Base-by-base conservation (phyloP, 345 rosid genomes). In the Aegle marmelos region DNA sequence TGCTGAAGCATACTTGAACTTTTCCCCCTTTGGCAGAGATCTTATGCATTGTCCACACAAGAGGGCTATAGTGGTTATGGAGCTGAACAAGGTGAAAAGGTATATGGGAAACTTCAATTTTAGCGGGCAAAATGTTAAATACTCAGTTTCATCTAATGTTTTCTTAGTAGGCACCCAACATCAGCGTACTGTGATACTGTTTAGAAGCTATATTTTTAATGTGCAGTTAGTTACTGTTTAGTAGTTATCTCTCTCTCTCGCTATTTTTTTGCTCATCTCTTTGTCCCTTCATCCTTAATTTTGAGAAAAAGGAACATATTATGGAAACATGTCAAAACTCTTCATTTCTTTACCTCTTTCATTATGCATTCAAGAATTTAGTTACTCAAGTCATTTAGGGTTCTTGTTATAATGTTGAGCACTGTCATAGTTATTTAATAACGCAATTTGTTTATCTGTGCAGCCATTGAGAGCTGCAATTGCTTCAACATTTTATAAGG, bases 51-150 rank as follows among this genome's bases (percentile, higher is more conserved):
- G 82, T 94, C 99, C 50, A 96, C 98, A 17, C 33, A 80, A 78
- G 94, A 90, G 83, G 97, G 98, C 59, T 96, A 96, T 77, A 94
- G 97, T 84, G 98, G 98, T 34, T 96, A 96, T 74, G 99, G 98
- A 77, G 89, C 91, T 64, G 99, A 96, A 83, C 99, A 96, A 86
- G 99, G 99, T 83, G 95, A 91, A 89, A 92, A 88, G 77, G 99
- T 94, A 85, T 41, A 90, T 74, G 22, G 16, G 34, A 57, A 17
- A 57, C 30, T 68, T 72, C 28, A 24, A 66, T 73, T 57, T 36
- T 62, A 36, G 74, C 63, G 39, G 54, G 9, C 6, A 67, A 25
- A n/a, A 17, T 64, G 41, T 48, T 14, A 1, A 10, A 64, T 64
- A 61, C 21, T 8, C 33, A 2, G n/a, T 53, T 50, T 19, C 22